Conservation (phyloP, 2,329 filamentous ascomycete species). For the Harringtonia aguacate region DNA sequence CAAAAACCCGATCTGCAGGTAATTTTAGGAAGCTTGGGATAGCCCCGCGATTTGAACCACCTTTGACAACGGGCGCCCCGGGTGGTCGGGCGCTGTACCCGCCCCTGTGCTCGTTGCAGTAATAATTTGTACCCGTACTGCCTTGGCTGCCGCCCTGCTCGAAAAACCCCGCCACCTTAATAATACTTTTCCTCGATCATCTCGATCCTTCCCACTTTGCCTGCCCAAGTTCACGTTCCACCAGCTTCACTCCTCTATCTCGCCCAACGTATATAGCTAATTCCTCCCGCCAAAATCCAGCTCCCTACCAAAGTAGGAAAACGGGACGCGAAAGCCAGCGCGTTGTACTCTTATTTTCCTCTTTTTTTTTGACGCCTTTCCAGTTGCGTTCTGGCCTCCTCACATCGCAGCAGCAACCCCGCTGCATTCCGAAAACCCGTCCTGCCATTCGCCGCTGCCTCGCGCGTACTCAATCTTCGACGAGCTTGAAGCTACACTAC, state of each 20-base stretch:
- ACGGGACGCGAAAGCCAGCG: no score
- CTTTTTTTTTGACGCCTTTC: neutral
- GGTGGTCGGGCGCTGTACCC: no score
- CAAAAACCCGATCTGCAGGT: neutral
- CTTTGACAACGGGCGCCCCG: neutral
- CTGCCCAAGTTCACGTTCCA: neutral
- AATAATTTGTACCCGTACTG: neutral
- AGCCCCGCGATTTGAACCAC: neutral
- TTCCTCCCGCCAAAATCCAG: no score
- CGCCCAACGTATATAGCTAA: no score
- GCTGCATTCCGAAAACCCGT: slow-evolving; percentile 1
- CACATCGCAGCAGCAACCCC: neutral
- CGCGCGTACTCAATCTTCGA: no score
- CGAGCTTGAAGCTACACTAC: no score
- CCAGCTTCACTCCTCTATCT: neutral
- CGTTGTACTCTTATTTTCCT: neutral
- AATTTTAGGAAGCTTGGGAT: neutral
- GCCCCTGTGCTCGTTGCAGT: no score
- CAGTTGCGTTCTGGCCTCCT: neutral
- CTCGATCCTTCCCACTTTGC: slow-evolving; percentile 1
- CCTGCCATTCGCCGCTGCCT: neutral
- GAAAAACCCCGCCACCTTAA: slow-evolving; percentile 8
- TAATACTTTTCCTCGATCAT: neutral
- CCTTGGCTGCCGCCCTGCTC: neutral
- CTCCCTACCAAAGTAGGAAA: no score